Base-by-base conservation (phyloP, 345 rosid genomes). In the Syzygium grande region DNA sequence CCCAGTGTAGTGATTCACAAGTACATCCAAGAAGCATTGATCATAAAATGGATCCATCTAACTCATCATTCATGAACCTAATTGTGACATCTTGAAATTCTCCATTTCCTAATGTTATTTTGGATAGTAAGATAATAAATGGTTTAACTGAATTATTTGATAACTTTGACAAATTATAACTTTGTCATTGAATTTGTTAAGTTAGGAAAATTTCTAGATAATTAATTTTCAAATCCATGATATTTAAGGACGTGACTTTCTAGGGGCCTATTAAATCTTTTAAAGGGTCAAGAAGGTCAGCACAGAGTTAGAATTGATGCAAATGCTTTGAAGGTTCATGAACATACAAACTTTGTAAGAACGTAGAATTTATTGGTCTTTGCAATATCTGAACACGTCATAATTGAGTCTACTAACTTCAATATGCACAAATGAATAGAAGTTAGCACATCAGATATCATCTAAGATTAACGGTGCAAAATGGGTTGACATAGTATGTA, bases 91-190 rank as follows among this genome's bases (percentile, higher is more conserved):
- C 63, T 58, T 58, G 6, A 58, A 58, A 58, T 58, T 58, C 29
- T 58, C 29, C 0, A 58, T 58, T 58, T 58, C 14, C 29, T 25
- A 0, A 0, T 10, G 6, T 58, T 25, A 58, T 58, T 61, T 61
- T 27, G 34, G 34, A 61, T 13, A n/a, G 27, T 61, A 61, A 61
- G 4, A 61, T n/a, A n/a, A 61, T 61, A 61, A 11, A 61, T 61
- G 34, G 27, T 0, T 61, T 61, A n/a, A 61, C 68, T 15, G 22
- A 63, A 29, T 29, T 29, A 29, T 63, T 63, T 63, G 19, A 7
- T 16, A 29, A 15, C 19, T 63, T 63, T 4, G 5, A 63, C 77
- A 63, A 63, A 63, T 63, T 63, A 29, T 4, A 5, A 63, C 77
- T 29, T n/a, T 6, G 7, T 4, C 38, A 63, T 63, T 29, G 41